Evolutionary conservation across 2,329 filamentous ascomycete species (phyloP).

Genomic region (Apiospora sp.): DNA sequence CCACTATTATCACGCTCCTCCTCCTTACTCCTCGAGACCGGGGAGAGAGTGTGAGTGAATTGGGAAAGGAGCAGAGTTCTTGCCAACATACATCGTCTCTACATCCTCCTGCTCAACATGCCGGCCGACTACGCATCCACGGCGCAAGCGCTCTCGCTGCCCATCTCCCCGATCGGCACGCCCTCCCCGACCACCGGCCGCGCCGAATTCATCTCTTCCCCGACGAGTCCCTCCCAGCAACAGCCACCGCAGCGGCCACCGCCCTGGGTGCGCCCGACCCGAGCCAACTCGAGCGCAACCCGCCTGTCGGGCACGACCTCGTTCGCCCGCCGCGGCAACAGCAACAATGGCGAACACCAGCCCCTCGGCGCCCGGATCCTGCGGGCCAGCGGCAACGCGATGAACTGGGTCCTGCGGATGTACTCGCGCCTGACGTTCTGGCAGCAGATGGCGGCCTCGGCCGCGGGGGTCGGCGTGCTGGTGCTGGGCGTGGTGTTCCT

Average conservation of each 20-base stretch:
- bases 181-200: conserved; percentile 32
- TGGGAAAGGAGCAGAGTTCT: not conserved
- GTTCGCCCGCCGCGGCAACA: conserved; percentile 45
- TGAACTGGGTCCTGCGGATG: conserved; percentile 51
- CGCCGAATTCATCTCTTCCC: conserved; percentile 41
- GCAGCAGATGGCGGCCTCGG: conserved; percentile 67
- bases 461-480: conserved; percentile 58
- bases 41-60: not conserved
- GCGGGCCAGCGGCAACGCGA: conserved; percentile 51
- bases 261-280: conserved; percentile 46
- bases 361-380: conserved; percentile 50
- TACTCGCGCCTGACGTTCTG: conserved; percentile 65
- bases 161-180: conserved; percentile 42
- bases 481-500: conserved; percentile 73
- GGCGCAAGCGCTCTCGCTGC: conserved; percentile 57
- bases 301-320: conserved; percentile 51
- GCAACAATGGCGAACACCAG: conserved; percentile 33
- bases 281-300: conserved; percentile 38
- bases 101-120: conserved; percentile 45
- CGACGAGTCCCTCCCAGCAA: conserved; percentile 30
- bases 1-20: not conserved
- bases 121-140: conserved; percentile 60
- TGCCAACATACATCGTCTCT: not conserved
- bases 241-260: conserved; percentile 46
- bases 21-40: not conserved